These are phyloP conservation scores for Puccinia hordei DNA, from an alignment of 1,284 basidiomycete genomes.

Conservation along the genomic window DNA sequence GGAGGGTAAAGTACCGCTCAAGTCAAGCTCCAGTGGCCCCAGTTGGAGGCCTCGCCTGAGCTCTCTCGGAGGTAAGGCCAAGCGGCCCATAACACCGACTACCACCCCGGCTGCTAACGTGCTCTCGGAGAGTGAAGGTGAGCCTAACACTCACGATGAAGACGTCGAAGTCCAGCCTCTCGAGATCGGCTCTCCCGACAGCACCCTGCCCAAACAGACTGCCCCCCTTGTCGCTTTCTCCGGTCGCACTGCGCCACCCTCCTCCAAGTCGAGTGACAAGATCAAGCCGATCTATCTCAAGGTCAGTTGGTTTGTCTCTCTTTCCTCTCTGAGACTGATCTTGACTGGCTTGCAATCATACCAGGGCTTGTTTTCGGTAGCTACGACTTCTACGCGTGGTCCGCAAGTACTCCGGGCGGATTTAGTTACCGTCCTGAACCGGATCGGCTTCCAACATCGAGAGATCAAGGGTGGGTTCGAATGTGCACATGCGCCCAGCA, in stretches of 20 bases:
- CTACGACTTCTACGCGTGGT: slow-evolving; percentile 89
- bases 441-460: slow-evolving; percentile 90
- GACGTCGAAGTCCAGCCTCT: slow-evolving; percentile 9
- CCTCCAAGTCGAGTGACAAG: slow-evolving; percentile 35
- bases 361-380: slow-evolving; percentile 66
- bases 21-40: slow-evolving; percentile 33
- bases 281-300: slow-evolving; percentile 50
- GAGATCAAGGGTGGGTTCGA: slow-evolving; percentile 90
- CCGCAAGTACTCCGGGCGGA: slow-evolving; percentile 78
- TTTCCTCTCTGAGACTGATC: not conserved
- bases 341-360: slow-evolving; percentile 35
- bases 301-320: slow-evolving; percentile 15
- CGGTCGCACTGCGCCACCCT: slow-evolving; percentile 27
- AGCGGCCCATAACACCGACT: not conserved
- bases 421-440: slow-evolving; percentile 80
- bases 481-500: slow-evolving; percentile 90
- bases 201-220: not conserved
- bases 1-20: slow-evolving; percentile 2
- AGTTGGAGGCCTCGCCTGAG: slow-evolving; percentile 45
- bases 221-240: slow-evolving; percentile 38
- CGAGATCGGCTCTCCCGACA: slow-evolving; percentile 18
- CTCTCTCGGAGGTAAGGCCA: slow-evolving; percentile 25
- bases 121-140: slow-evolving; percentile 44
- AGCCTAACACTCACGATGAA: slow-evolving; percentile 15
- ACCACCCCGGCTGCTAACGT: not conserved